phyloP scores from a whole-genome alignment of 331 rosid genomes.

The Rhamnella rubrinervis region DNA sequence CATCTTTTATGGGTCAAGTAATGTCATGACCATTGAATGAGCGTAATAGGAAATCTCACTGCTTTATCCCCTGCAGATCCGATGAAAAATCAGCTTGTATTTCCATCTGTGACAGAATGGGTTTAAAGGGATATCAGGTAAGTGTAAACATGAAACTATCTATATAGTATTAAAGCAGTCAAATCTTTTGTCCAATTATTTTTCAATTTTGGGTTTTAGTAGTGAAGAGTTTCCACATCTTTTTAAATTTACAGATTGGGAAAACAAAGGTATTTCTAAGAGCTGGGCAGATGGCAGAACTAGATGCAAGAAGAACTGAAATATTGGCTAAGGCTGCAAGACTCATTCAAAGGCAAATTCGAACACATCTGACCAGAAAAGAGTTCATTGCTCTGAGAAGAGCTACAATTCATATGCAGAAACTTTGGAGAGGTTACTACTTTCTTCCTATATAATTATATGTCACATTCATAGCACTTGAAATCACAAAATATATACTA shows the following conservation, averaged over 20 bases:
- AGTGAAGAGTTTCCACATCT: constrained; percentile 9
- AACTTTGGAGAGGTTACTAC: constrained; percentile 68
- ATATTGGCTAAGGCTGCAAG: constrained; percentile 73
- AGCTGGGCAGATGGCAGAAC: constrained; percentile 93
- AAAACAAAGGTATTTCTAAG: constrained; percentile 81
- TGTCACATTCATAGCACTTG: background rate
- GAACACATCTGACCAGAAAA: constrained; percentile 66
- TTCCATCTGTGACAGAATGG: constrained; percentile 75
- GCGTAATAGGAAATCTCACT: background rate
- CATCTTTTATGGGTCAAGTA: background rate
- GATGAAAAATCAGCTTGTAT: constrained; percentile 80
- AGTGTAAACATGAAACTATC: constrained; percentile 26
- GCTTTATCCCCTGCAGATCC: constrained; percentile 49
- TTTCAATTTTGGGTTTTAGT: constrained; percentile 6
- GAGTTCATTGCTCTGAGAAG: constrained; percentile 57
- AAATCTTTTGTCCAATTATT: constrained; percentile 1
- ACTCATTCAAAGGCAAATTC: constrained; percentile 73
- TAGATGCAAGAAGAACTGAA: constrained; percentile 82
- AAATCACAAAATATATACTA: background rate
- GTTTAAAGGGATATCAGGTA: constrained; percentile 81
- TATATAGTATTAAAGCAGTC: constrained; percentile 15
- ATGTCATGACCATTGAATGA: too few relatives aligned
- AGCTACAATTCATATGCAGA: constrained; percentile 66
- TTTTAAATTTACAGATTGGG: constrained; percentile 55
- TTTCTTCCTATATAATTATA: constrained; percentile 12